Percentiles rank a stretch among this genome's conserved stretches.
These are phyloP conservation scores for Paspalum vaginatum DNA, from an alignment of 176 grass and related monocot species.

Conservation along the genomic window DNA sequence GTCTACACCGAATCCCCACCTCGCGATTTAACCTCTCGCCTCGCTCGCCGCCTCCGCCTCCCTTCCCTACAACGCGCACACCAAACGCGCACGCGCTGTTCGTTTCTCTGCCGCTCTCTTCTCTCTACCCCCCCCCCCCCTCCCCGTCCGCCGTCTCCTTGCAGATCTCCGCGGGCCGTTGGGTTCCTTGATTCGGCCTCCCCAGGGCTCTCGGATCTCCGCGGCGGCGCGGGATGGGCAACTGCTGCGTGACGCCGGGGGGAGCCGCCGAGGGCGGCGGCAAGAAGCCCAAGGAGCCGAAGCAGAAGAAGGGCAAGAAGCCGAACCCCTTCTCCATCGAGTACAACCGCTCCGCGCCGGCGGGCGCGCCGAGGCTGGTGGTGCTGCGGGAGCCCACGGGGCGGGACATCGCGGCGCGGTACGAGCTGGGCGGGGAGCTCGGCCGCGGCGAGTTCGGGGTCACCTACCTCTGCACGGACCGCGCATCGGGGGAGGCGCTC, in stretches of 20 bases:
- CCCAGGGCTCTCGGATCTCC: conserved; percentile 3
- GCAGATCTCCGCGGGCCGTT: conserved; percentile 35
- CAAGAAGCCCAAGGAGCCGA: conserved; percentile 41
- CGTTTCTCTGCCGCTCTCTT: conserved; percentile 27
- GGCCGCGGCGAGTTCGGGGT: conserved; percentile 89
- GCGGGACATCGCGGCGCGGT: conserved; percentile 63
- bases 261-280: conserved; percentile 1
- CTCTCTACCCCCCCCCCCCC: not conserved
- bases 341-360: conserved; percentile 62
- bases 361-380: conserved; percentile 29
- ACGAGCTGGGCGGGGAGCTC: conserved; percentile 81
- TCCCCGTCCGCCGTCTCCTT: not conserved
- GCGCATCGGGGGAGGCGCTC: conserved; percentile 38
- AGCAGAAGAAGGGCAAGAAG: conserved; percentile 76
- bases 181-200: conserved; percentile 36
- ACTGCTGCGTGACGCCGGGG: conserved; percentile 63
- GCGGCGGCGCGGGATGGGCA: conserved; percentile 54
- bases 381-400: conserved; percentile 63
- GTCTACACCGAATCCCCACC: conserved; percentile 43
- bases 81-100: conserved; percentile 41
- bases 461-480: conserved; percentile 91
- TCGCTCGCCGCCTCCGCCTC: conserved; percentile 1
- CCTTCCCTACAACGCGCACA: not conserved
- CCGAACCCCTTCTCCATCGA: conserved; percentile 83
- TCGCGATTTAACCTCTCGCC: conserved; percentile 45